Conservation (phyloP, 306 rosid species). For the Alnus rubra region DNA sequence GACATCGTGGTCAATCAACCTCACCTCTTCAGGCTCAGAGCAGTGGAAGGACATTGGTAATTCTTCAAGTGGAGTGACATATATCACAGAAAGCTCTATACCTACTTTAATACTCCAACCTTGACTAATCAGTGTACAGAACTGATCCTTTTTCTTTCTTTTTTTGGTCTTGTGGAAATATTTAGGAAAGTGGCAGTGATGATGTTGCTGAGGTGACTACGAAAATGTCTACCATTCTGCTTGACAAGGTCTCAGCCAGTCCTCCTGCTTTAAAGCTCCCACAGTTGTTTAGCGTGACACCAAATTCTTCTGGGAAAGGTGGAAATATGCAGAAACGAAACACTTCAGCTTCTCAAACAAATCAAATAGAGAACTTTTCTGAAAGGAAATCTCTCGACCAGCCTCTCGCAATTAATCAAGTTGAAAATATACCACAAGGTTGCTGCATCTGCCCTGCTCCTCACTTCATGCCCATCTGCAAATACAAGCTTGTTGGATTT, state of each 20-base stretch:
- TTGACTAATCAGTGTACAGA: constrained; percentile 1
- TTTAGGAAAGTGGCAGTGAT: constrained; percentile 69
- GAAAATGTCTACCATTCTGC: constrained; percentile 70
- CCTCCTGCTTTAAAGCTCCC: constrained; percentile 95
- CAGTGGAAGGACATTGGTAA: constrained; percentile 79
- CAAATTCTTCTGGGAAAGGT: constrained; percentile 84
- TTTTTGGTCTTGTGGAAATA: constrained; percentile 21
- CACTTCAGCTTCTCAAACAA: constrained; percentile 57
- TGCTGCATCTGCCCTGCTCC: constrained; percentile 24
- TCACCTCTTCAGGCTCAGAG: constrained; percentile 80
- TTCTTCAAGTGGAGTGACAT: neutral
- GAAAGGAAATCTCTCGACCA: constrained; percentile 65
- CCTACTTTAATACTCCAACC: constrained; percentile 14
- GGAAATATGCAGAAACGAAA: constrained; percentile 77
- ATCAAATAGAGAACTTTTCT: constrained; percentile 60
- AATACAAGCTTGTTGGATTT: constrained; percentile 32
- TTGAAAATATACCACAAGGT: constrained; percentile 72
- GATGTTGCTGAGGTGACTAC: constrained; percentile 76
- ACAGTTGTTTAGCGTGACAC: constrained; percentile 84
- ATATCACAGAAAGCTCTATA: neutral
- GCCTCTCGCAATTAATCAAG: constrained; percentile 57
- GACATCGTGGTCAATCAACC: constrained; percentile 60
- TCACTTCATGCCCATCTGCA: constrained; percentile 18
- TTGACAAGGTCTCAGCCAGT: constrained; percentile 82
- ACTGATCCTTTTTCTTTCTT: constrained; percentile 14